Conservation (phyloP, 2,329 filamentous ascomycete species). For the Trichoderma polysporum region DNA sequence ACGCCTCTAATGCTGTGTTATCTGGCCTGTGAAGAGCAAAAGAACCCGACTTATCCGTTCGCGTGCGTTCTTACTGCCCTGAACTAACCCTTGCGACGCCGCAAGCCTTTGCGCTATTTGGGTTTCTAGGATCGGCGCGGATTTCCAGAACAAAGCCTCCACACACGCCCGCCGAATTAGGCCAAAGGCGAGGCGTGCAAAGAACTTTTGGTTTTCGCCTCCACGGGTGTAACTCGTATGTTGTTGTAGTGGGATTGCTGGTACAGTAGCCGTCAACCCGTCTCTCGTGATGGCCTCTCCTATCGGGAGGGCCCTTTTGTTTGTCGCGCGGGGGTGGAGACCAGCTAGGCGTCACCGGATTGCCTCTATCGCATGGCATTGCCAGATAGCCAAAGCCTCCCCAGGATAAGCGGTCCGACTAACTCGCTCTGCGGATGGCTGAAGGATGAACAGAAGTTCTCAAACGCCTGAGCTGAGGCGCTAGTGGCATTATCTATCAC, state of each 20-base stretch:
- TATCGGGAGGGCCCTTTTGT: background rate
- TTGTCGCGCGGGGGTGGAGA: constrained; percentile 6
- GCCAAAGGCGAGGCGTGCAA: background rate
- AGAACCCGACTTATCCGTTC: constrained; percentile 19
- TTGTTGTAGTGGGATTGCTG: background rate
- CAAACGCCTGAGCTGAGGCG: constrained; percentile 5
- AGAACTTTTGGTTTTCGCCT: constrained; percentile 17
- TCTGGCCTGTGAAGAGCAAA: constrained; percentile 5
- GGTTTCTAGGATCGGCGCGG: constrained; percentile 3
- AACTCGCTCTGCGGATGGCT: background rate
- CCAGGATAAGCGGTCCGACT: background rate
- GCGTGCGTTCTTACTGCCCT: background rate
- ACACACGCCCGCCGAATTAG: background rate
- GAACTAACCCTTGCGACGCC: background rate
- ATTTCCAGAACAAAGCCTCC: constrained; percentile 7
- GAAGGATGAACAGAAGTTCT: constrained; percentile 18
- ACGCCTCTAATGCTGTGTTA: constrained; percentile 1
- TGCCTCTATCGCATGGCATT: constrained; percentile 7
- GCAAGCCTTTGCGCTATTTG: constrained; percentile 4
- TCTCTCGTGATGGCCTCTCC: constrained; percentile 9
- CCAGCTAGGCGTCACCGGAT: constrained; percentile 1
- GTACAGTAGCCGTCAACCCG: too few species aligned
- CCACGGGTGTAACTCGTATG: background rate
- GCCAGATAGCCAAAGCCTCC: background rate
- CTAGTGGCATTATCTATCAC: constrained; percentile 7